phyloP scores from a whole-genome alignment of 2,329 filamentous ascomycete genomes.

The Sarocladium strictum region DNA sequence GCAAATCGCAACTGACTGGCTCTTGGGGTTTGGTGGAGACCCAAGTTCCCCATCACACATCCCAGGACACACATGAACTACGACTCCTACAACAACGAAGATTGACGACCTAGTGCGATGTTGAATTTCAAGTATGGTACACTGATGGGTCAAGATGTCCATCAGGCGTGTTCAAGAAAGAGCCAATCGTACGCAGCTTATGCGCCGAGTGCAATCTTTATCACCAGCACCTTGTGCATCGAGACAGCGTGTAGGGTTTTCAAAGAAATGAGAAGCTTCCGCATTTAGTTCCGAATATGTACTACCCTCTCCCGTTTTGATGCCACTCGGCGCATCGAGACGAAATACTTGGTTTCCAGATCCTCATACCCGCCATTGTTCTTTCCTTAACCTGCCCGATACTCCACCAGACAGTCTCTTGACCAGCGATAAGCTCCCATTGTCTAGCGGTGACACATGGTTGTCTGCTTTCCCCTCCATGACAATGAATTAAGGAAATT shows the following conservation, averaged over 20 bases:
- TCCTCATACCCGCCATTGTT: not conserved
- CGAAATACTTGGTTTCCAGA: slow-evolving; percentile 6
- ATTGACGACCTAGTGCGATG: no score
- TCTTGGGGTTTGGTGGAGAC: not conserved
- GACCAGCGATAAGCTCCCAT: not conserved
- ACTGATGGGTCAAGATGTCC: no score
- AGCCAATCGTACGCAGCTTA: no score
- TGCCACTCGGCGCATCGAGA: not conserved
- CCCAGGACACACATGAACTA: no score
- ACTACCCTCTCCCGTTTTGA: not conserved
- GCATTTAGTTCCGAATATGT: slow-evolving; percentile 5
- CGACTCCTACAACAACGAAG: no score
- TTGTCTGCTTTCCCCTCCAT: not conserved
- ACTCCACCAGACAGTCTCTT: not conserved
- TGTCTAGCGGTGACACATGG: not conserved
- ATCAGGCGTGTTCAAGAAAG: no score
- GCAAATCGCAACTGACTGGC: not conserved
- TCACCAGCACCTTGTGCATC: no score
- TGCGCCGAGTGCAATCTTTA: no score
- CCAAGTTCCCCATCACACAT: no score
- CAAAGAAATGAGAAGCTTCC: slow-evolving; percentile 6
- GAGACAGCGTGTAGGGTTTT: not conserved
- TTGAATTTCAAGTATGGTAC: no score
- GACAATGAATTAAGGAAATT: slow-evolving; percentile 27
- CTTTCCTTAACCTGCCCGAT: not conserved